Percentiles rank a stretch among this genome's conserved stretches.
Evolutionary conservation across 768 basidiomycete species (phyloP).

Genomic region (Phylloporus rhodoxanthus): DNA sequence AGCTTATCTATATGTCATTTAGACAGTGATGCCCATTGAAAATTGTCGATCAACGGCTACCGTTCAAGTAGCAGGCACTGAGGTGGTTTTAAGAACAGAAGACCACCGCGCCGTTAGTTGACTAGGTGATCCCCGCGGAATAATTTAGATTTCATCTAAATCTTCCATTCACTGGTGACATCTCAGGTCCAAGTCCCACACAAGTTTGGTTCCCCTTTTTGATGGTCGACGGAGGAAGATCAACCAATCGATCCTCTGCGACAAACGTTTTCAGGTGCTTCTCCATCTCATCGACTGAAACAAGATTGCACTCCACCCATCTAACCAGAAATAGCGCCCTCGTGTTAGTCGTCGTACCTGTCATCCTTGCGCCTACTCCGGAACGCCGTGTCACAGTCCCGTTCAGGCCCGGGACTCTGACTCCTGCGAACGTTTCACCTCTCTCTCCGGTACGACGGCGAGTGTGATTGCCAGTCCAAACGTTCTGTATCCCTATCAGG

Average conservation of each 20-base stretch:
- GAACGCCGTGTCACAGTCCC: constrained; percentile 6
- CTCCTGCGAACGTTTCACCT: constrained; percentile 12
- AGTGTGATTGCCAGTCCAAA: constrained; percentile 11
- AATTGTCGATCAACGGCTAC: neutral
- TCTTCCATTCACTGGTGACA: neutral
- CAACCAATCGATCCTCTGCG: neutral
- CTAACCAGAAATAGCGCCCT: neutral
- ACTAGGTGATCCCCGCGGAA: neutral
- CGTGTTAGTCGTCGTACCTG: constrained; percentile 5
- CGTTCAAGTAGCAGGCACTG: neutral
- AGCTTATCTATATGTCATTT: neutral
- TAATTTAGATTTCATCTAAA: neutral
- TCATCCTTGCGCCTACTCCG: neutral
- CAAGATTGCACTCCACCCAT: neutral
- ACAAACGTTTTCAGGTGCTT: neutral
- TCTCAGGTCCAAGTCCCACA: neutral
- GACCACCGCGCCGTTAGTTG: neutral
- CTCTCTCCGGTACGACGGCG: constrained; percentile 9
- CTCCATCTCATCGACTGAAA: neutral
- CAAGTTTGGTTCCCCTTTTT: neutral
- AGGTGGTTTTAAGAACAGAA: neutral
- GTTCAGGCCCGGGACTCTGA: constrained; percentile 18
- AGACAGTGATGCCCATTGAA: neutral
- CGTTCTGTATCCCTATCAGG: constrained; percentile 13
- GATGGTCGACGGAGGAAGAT: constrained; percentile 1